phyloP scores from a whole-genome alignment of 1,139 yeast species.

The Dujonia santamariae region DNA sequence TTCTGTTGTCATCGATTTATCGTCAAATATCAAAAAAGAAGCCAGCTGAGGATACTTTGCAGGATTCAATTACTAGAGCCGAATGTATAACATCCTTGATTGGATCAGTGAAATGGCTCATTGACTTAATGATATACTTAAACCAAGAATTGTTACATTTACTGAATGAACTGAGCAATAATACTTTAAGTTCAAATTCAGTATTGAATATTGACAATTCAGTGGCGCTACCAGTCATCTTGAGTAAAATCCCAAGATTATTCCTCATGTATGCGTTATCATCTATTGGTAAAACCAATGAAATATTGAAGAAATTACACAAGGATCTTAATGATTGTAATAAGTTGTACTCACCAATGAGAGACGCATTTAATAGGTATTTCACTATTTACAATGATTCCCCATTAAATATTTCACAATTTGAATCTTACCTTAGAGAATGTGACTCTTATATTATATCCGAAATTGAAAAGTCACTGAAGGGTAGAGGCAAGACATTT shows the following conservation, averaged over 20 bases:
- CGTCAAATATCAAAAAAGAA: constrained; percentile 52
- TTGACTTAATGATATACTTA: constrained; percentile 63
- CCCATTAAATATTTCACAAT: constrained; percentile 56
- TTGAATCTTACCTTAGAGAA: constrained; percentile 63
- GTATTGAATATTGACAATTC: constrained; percentile 22
- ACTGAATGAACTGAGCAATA: constrained; percentile 13
- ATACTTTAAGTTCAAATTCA: constrained; percentile 21
- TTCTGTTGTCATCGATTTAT: constrained; percentile 62
- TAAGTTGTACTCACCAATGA: constrained; percentile 49
- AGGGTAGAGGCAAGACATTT: constrained; percentile 27
- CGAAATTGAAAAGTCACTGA: constrained; percentile 23
- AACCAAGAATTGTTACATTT: constrained; percentile 63
- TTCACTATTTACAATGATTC: constrained; percentile 51
- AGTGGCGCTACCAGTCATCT: constrained; percentile 48
- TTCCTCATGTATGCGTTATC: constrained; percentile 68
- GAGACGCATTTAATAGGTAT: constrained; percentile 52
- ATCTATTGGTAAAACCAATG: constrained; percentile 66
- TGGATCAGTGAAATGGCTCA: constrained; percentile 77
- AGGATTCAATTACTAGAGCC: constrained; percentile 55
- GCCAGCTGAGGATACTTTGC: constrained; percentile 47
- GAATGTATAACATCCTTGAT: constrained; percentile 58
- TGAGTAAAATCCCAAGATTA: constrained; percentile 70
- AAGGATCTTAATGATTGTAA: constrained; percentile 40
- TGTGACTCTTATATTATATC: constrained; percentile 34
- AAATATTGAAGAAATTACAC: constrained; percentile 47